A percentile compares a stretch with the other conserved stretches of the same genome.
Evolutionary conservation across 2,329 filamentous ascomycete species (phyloP).

Genomic region (Sporothrix curviconia): DNA sequence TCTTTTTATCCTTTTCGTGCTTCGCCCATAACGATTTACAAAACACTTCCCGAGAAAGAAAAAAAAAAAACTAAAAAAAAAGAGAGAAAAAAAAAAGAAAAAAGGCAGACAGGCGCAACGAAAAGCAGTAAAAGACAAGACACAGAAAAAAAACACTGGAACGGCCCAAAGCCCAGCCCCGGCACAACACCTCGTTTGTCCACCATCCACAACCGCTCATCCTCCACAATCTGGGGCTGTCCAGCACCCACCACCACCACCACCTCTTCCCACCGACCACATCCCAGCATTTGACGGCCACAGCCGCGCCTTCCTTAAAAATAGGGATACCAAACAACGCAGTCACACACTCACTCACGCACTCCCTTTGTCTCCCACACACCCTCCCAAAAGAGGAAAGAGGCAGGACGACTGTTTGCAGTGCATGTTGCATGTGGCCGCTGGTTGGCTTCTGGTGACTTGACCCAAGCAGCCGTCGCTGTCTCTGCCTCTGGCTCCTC

Average conservation of each 20-base stretch:
- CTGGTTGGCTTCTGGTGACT: too few species aligned
- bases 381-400: too few species aligned
- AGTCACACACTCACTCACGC: not conserved
- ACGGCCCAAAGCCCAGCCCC: not conserved
- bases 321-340: not conserved
- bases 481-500: too few species aligned
- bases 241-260: not conserved
- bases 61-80: too few species aligned
- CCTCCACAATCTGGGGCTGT: not conserved
- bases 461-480: too few species aligned
- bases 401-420: too few species aligned
- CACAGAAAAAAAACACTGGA: not conserved
- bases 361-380: too few species aligned
- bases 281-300: conserved; percentile 1
- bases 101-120: too few species aligned
- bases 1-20: not conserved
- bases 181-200: not conserved
- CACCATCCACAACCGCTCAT: not conserved
- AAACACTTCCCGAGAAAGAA: not conserved
- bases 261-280: too few species aligned
- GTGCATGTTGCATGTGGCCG: too few species aligned
- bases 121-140: too few species aligned
- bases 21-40: not conserved
- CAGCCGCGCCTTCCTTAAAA: conserved; percentile 6
- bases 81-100: too few species aligned